A percentile compares a stretch with the other conserved stretches of the same genome.
Conservation (phyloP, 2,329 filamentous ascomycete genomes). For the Fusarium nematophilum region DNA sequence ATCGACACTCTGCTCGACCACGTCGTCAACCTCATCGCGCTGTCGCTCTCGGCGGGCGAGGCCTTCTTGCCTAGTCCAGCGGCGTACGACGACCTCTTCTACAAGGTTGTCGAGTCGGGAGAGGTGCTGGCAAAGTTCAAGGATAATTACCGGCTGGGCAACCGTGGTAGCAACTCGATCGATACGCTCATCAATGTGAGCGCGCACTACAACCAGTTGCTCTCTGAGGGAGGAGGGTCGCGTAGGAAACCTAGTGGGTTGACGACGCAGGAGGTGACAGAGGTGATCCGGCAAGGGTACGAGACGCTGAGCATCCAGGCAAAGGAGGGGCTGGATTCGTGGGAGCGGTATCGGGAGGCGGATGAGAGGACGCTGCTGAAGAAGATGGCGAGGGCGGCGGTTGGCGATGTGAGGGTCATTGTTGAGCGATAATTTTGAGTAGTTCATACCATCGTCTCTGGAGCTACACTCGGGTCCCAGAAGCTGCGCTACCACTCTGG, state of each 20-base stretch:
- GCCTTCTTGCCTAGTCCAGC: constrained; percentile 88
- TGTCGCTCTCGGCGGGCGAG: constrained; percentile 88
- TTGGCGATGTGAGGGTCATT: constrained; percentile 68
- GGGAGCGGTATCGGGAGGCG: constrained; percentile 87
- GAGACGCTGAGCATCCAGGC: constrained; percentile 93
- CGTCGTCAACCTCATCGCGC: constrained; percentile 83
- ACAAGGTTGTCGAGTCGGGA: constrained; percentile 95
- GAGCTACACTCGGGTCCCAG: too few relatives aligned
- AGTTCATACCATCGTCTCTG: background rate
- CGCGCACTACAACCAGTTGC: constrained; percentile 86
- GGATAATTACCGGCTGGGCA: constrained; percentile 74
- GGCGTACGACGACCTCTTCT: constrained; percentile 96
- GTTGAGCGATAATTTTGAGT: constrained; percentile 52
- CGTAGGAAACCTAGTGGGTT: constrained; percentile 71
- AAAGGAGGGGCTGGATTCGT: constrained; percentile 85
- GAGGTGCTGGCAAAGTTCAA: constrained; percentile 86
- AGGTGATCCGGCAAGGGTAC: constrained; percentile 96
- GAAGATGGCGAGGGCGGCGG: constrained; percentile 83
- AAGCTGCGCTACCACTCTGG: too few relatives aligned
- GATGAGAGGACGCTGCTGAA: constrained; percentile 88
- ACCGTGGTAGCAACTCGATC: constrained; percentile 75
- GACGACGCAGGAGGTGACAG: constrained; percentile 85
- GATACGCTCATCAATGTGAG: constrained; percentile 85
- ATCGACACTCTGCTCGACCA: constrained; percentile 81
- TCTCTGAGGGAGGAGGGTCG: constrained; percentile 64